Percentiles rank a stretch among this genome's conserved stretches.
These are phyloP conservation scores for Pythium vanterpoolii DNA, from an alignment of 352 stramenopile genomes.

Conservation along the genomic window DNA sequence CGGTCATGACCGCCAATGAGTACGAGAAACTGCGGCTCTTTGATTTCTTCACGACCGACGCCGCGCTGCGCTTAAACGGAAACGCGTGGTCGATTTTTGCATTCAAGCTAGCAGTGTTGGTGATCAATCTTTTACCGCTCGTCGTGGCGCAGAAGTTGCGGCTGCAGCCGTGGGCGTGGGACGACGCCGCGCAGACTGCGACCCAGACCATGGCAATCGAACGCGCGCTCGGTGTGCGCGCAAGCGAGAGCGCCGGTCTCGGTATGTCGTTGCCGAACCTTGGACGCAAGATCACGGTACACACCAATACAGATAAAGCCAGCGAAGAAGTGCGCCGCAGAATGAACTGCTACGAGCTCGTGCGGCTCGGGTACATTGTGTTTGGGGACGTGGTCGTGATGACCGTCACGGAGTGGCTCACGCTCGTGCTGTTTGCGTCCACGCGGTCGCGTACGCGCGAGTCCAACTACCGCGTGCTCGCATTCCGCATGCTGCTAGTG, in stretches of 20 bases:
- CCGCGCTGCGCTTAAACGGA: slow-evolving; percentile 30
- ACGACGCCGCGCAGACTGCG: neutral
- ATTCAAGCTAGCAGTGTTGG: slow-evolving; percentile 39
- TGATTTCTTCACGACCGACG: slow-evolving; percentile 38
- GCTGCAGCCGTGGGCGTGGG: neutral
- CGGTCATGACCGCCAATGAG: slow-evolving; percentile 27
- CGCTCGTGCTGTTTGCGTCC: slow-evolving; percentile 11
- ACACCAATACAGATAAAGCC: neutral
- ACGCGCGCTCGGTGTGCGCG: slow-evolving; percentile 1
- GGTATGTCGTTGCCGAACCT: neutral
- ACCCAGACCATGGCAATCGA: neutral
- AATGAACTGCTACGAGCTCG: slow-evolving; percentile 16
- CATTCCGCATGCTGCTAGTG: neutral
- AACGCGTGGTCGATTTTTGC: slow-evolving; percentile 33
- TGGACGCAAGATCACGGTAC: neutral
- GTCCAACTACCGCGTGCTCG: slow-evolving; percentile 8
- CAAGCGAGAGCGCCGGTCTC: slow-evolving; percentile 4
- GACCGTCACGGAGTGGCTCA: slow-evolving; percentile 11
- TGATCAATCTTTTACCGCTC: slow-evolving; percentile 34
- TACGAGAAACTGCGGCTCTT: slow-evolving; percentile 31
- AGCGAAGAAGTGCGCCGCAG: neutral
- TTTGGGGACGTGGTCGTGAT: slow-evolving; percentile 9
- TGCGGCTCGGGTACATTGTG: slow-evolving; percentile 18
- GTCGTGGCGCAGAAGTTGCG: slow-evolving; percentile 8
- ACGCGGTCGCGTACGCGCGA: neutral